These are phyloP conservation scores for Starmerella potacharoeniae DNA, from an alignment of 805 yeast species.

Conservation along the genomic window DNA sequence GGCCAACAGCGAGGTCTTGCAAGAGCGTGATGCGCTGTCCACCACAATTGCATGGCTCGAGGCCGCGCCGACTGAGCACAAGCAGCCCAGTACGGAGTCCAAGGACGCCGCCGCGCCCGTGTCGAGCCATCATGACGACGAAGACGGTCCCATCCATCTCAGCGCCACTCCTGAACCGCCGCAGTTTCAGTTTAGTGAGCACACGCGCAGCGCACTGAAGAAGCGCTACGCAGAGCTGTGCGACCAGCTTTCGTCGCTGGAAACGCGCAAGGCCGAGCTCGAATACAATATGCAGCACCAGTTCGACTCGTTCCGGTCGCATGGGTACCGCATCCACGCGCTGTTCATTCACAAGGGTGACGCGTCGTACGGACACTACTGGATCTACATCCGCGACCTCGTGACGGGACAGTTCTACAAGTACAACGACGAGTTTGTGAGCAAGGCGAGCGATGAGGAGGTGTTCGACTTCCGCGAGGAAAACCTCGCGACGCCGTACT, in stretches of 20 bases:
- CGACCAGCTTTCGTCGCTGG: slow-evolving; percentile 35
- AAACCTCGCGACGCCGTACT: slow-evolving; percentile 90
- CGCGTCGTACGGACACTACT: slow-evolving; percentile 92
- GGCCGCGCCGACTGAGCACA: too few relatives aligned
- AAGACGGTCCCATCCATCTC: too few relatives aligned
- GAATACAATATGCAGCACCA: slow-evolving; percentile 44
- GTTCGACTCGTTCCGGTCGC: slow-evolving; percentile 46
- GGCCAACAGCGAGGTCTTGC: slow-evolving; percentile 9
- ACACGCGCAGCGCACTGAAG: slow-evolving; percentile 38
- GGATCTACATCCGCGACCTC: slow-evolving; percentile 84
- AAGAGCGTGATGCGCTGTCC: slow-evolving; percentile 36
- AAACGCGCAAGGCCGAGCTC: slow-evolving; percentile 35
- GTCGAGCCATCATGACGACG: neutral
- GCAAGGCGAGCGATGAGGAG: slow-evolving; percentile 55
- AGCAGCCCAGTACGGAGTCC: too few relatives aligned
- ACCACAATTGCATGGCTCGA: slow-evolving; percentile 34
- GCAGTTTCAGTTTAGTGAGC: slow-evolving; percentile 23
- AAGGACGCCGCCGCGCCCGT: too few relatives aligned
- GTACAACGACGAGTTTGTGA: slow-evolving; percentile 92
- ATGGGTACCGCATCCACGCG: slow-evolving; percentile 79
- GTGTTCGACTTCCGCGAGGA: slow-evolving; percentile 31
- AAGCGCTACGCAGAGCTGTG: slow-evolving; percentile 37
- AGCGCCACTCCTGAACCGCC: neutral
- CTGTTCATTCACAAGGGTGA: slow-evolving; percentile 92
- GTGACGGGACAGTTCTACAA: slow-evolving; percentile 60